These are phyloP conservation scores for Platanthera guangdongensis DNA, from an alignment of 106 monocot species.

Conservation along the genomic window DNA sequence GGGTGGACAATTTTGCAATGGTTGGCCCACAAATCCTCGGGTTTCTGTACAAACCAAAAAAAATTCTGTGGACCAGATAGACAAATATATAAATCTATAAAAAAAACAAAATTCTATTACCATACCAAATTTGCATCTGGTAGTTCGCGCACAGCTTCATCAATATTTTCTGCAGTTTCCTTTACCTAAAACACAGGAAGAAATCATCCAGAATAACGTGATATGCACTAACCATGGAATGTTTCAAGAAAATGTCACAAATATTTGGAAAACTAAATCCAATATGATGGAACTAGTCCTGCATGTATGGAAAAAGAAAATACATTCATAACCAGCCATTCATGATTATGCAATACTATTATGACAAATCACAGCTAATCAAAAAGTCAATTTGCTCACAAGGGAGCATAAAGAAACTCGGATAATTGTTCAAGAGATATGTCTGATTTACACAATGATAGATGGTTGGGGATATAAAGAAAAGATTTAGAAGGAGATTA, in stretches of 20 bases:
- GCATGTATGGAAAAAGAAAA: not conserved
- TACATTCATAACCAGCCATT: not conserved
- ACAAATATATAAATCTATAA: constrained; percentile 4
- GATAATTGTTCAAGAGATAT: no score
- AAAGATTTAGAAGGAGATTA: no score
- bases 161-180: constrained; percentile 92
- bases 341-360: not conserved
- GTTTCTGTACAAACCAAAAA: constrained; percentile 51
- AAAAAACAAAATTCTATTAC: not conserved
- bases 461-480: no score
- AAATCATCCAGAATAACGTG: not conserved
- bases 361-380: no score
- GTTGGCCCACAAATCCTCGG: constrained; percentile 89
- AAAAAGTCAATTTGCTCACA: no score
- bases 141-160: constrained; percentile 92
- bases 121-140: constrained; percentile 93
- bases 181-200: constrained; percentile 53
- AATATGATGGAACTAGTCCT: not conserved
- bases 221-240: not conserved
- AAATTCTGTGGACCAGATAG: not conserved
- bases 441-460: no score
- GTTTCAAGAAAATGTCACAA: not conserved
- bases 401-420: no score
- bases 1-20: constrained; percentile 76
- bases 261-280: not conserved